Evolutionary conservation across 129 eudicot species (phyloP), one percentile per base, ranked within the genome.

Genomic region (Flaveria trinervia): DNA sequence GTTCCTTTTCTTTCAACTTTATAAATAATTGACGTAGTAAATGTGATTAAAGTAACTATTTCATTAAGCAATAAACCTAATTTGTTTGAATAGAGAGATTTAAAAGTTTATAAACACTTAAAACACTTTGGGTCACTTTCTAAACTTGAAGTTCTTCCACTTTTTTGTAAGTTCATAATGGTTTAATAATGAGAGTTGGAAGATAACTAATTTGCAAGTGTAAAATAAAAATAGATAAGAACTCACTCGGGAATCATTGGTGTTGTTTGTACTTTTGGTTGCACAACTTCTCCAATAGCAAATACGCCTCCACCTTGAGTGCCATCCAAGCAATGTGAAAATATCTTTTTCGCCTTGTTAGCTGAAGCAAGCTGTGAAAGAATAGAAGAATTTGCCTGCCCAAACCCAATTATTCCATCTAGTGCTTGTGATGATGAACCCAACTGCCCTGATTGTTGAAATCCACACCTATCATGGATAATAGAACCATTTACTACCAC

Each of bases 391-490:
- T 88, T 93, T 79, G 92, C 89, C 72, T 90, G 97, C 73, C 98
- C 98, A 73, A 93, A 93, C 69, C 98, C 98, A 61, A 93, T 72
- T 30, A 93, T 90, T 39, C 98, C 98, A 81, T 93, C 98, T 80
- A 90, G 85, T 70, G 98, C 92, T 69, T 88, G 88, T 66, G 83
- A 81, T 59, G 96, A 81, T 79, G 92, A 75, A 79, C 95, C 93
- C 56, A 93, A 85, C 86, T 85, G 87, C 75, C 98, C 98, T 43
- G 90, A 79, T 84, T 93, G 98, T 77, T 84, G 87, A 62, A 97
- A 83, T 56, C 96, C 96, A 74, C 98, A 93, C 81, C 98, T 93
- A 80, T 82, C 55, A 49, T 54, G 45, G 44, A 83, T 76, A 73
- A 65, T 15, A 68, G 54, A 56, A 26, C 33, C 13, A 75, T 10